A percentile compares a stretch with the other conserved stretches of the same genome.
phyloP scores from a whole-genome alignment of 805 yeast genomes.

The Saturnispora gosingensis region DNA sequence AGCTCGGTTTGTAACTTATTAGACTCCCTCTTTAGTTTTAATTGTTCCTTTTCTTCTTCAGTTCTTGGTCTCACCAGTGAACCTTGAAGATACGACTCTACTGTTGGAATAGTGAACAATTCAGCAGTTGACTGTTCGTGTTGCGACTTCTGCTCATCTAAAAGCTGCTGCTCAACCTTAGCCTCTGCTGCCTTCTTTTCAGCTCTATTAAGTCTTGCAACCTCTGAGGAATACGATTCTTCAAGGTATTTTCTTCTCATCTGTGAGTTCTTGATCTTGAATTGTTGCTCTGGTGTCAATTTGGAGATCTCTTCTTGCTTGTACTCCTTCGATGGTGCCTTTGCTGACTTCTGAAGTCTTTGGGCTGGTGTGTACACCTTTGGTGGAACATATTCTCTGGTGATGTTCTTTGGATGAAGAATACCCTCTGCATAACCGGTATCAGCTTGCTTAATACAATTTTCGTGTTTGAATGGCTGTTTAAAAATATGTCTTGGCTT shows the following conservation, averaged over 20 bases:
- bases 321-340: constrained; percentile 32
- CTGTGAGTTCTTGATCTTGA: constrained; percentile 45
- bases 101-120: constrained; percentile 68
- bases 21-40: constrained; percentile 52
- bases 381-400: constrained; percentile 45
- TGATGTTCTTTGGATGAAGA: constrained; percentile 55
- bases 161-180: constrained; percentile 23
- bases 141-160: constrained; percentile 12
- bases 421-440: constrained; percentile 68
- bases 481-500: constrained; percentile 66
- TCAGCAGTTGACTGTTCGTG: constrained; percentile 44
- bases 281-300: constrained; percentile 32
- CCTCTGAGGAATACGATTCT: constrained; percentile 42
- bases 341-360: constrained; percentile 46
- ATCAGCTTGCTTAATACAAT: constrained; percentile 38
- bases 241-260: constrained; percentile 64
- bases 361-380: constrained; percentile 50
- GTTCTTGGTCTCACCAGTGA: constrained; percentile 70
- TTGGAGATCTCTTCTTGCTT: constrained; percentile 26
- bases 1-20: constrained; percentile 55
- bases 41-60: constrained; percentile 49
- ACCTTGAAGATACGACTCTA: constrained; percentile 55
- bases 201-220: constrained; percentile 28
- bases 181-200: constrained; percentile 21
- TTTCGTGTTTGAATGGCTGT: constrained; percentile 48